phyloP scores from a whole-genome alignment of 495 filamentous ascomycete genomes.

The Alectoria sarmentosa region DNA sequence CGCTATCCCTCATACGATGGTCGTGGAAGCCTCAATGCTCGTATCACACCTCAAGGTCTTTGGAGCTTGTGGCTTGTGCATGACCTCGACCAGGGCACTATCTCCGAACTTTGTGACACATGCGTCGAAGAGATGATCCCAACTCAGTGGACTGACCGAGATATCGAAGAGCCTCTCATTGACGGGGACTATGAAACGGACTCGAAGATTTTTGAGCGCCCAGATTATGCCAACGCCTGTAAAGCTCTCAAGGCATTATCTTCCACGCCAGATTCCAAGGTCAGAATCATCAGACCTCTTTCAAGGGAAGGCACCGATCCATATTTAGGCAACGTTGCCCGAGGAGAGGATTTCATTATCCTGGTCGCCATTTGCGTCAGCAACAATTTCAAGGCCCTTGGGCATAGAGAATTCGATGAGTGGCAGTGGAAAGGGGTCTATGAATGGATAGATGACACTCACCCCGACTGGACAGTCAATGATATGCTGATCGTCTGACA shows the following conservation, averaged over 20 bases:
- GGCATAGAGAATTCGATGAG: not conserved
- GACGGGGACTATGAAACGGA: not conserved
- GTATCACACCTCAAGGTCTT: constrained; percentile 9
- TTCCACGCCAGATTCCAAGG: constrained; percentile 11
- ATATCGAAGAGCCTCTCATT: not conserved
- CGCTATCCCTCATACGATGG: constrained; percentile 25
- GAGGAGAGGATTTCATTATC: constrained; percentile 12
- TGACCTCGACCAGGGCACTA: constrained; percentile 11
- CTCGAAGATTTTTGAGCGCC: constrained; percentile 8
- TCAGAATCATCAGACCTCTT: constrained; percentile 12
- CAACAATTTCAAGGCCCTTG: not conserved
- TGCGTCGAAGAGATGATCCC: constrained; percentile 1
- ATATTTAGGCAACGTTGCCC: constrained; percentile 4
- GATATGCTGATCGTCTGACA: constrained; percentile 17
- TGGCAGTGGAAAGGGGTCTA: constrained; percentile 23
- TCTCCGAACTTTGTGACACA: not conserved
- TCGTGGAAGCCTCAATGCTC: constrained; percentile 6
- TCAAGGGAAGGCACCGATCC: constrained; percentile 1
- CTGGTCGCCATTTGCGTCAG: constrained; percentile 15
- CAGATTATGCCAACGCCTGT: constrained; percentile 17
- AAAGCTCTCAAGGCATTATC: constrained; percentile 9
- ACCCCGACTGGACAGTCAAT: constrained; percentile 16
- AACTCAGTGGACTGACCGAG: not conserved
- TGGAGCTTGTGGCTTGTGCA: constrained; percentile 14
- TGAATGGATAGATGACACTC: constrained; percentile 17